Evolutionary conservation across 805 yeast species (phyloP).

Genomic region (Ascoidea rubescens): DNA sequence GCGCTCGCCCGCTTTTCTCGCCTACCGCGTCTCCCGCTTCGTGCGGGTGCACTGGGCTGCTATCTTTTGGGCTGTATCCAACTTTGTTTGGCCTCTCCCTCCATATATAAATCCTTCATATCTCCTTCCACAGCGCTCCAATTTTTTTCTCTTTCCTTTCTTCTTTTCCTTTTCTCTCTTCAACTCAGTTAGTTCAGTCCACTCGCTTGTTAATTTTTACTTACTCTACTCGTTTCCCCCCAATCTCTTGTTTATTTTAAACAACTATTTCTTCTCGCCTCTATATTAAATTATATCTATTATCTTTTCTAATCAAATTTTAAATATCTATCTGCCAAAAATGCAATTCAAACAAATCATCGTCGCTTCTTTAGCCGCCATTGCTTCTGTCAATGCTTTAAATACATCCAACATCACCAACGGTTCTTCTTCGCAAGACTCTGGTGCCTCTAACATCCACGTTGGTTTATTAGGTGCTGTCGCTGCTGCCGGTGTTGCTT

Average conservation of each 20-base stretch:
- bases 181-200: background rate
- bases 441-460: constrained; percentile 2
- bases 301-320: background rate
- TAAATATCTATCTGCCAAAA: constrained; percentile 1
- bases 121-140: background rate
- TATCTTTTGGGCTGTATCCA: no score
- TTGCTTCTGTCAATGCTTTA: constrained; percentile 3
- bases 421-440: constrained; percentile 3
- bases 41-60: no score
- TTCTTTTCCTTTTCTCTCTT: background rate
- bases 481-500: constrained; percentile 10
- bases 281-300: background rate
- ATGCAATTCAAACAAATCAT: constrained; percentile 6
- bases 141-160: background rate
- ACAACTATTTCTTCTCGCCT: background rate
- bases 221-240: background rate
- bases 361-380: constrained; percentile 2
- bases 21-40: background rate
- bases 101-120: background rate
- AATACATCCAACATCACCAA: constrained; percentile 4
- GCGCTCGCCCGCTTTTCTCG: background rate
- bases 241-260: background rate
- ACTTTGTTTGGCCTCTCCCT: background rate
- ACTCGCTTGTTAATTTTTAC: background rate
- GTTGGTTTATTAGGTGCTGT: constrained; percentile 10